Conservation (phyloP, 2,329 filamentous ascomycete species). For the Diaporthe citriasiana region DNA sequence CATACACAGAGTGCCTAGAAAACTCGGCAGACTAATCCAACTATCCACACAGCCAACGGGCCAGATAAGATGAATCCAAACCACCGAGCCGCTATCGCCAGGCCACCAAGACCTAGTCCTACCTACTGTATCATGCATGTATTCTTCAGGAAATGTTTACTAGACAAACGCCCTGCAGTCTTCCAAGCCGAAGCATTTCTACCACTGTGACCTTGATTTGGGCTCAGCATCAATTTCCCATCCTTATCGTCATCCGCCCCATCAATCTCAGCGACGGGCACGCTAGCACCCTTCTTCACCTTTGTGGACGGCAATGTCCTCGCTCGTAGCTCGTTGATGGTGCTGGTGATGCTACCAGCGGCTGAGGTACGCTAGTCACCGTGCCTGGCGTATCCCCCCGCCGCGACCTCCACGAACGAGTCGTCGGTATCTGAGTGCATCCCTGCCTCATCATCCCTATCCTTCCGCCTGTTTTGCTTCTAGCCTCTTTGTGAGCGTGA, state of each 20-base stretch:
- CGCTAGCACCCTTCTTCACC: constrained; percentile 18
- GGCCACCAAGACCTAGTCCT: neutral
- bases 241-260: neutral
- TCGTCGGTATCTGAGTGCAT: neutral
- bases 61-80: neutral
- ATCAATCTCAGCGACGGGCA: constrained; percentile 18
- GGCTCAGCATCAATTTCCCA: constrained; percentile 20
- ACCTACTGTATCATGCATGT: neutral
- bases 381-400: constrained; percentile 34
- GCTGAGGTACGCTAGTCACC: constrained; percentile 26
- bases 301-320: neutral
- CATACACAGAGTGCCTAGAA: neutral
- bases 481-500: constrained; percentile 6
- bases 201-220: constrained; percentile 7
- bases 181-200: neutral
- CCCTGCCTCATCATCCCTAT: neutral
- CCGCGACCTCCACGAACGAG: neutral
- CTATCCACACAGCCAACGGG: neutral
- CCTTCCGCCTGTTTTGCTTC: neutral
- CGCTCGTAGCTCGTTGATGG: neutral
- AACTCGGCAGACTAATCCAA: neutral
- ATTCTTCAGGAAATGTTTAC: neutral
- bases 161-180: neutral
- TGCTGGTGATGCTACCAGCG: neutral
- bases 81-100: neutral